Evolutionary conservation across 345 rosid species (phyloP).

Genomic region (Camelina hispida): DNA sequence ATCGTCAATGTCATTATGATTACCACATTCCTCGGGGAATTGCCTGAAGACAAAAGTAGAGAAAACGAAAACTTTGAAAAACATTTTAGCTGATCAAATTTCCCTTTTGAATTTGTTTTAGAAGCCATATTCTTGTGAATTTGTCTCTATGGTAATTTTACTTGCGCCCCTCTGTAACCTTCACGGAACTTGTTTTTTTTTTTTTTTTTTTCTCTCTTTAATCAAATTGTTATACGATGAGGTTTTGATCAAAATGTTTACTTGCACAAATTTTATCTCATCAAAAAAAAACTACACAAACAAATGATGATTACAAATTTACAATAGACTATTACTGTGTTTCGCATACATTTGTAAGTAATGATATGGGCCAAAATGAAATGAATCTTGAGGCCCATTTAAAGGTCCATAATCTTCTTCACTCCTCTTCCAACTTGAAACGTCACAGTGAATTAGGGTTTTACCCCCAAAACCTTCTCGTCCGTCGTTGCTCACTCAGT

Average conservation of each 20-base stretch:
- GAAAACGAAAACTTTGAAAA: constrained; percentile 16
- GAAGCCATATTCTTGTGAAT: constrained; percentile 35
- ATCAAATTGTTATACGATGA: neutral
- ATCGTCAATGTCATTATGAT: constrained; percentile 8
- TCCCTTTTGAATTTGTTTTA: constrained; percentile 19
- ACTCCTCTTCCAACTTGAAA: neutral
- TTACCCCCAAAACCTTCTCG: constrained; percentile 4
- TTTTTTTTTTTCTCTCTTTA: too few relatives aligned
- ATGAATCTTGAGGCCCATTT: neutral
- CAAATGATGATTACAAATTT: too few relatives aligned
- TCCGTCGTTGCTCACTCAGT: constrained; percentile 1
- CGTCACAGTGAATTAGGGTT: constrained; percentile 38
- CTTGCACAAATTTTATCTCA: too few relatives aligned
- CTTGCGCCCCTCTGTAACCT: constrained; percentile 12
- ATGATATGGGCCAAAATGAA: constrained; percentile 11
- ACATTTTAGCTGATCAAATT: constrained; percentile 23
- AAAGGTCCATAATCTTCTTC: neutral
- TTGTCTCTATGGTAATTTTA: constrained; percentile 22
- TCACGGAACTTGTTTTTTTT: constrained; percentile 5
- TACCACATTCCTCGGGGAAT: constrained; percentile 14
- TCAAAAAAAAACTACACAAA: neutral
- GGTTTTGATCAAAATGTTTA: neutral
- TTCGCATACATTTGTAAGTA: neutral
- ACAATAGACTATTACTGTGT: neutral
- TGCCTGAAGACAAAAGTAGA: constrained; percentile 11